These are phyloP conservation scores for Gaillardinia entomophila DNA, from an alignment of 805 yeast genomes.

Conservation along the genomic window DNA sequence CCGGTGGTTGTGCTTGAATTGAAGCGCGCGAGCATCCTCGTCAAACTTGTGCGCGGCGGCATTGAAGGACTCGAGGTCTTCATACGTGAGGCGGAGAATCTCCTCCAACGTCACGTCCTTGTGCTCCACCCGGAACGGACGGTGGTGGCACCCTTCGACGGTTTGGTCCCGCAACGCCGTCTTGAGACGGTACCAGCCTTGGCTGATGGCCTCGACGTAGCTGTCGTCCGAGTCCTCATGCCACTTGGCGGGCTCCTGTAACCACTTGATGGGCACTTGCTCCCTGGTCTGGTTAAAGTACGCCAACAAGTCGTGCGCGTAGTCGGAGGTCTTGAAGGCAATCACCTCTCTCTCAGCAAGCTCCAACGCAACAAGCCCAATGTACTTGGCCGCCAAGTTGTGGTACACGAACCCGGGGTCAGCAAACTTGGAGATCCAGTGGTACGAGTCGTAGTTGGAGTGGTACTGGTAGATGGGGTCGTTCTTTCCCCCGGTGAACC, in stretches of 20 bases:
- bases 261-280: constrained; percentile 31
- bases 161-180: constrained; percentile 3
- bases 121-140: constrained; percentile 1
- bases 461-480: constrained; percentile 55
- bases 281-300: constrained; percentile 27
- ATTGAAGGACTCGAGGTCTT: constrained; percentile 6
- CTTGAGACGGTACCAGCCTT: not conserved
- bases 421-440: constrained; percentile 48
- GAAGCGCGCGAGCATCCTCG: constrained; percentile 18
- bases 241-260: not conserved
- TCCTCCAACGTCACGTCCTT: constrained; percentile 9
- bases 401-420: constrained; percentile 53
- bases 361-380: constrained; percentile 50
- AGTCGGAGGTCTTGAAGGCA: constrained; percentile 40
- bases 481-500: constrained; percentile 23
- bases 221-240: not conserved
- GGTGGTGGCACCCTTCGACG: constrained; percentile 1
- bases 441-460: constrained; percentile 52
- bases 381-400: constrained; percentile 51
- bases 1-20: constrained; percentile 22
- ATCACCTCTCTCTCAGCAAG: constrained; percentile 56
- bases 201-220: not conserved
- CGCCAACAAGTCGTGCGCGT: constrained; percentile 36
- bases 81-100: constrained; percentile 5
- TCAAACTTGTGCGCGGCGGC: constrained; percentile 24